Percentiles rank a stretch among this genome's conserved stretches.
These are phyloP conservation scores for Aspergillus heteromorphus DNA, from an alignment of 495 filamentous ascomycete genomes.

Conservation along the genomic window DNA sequence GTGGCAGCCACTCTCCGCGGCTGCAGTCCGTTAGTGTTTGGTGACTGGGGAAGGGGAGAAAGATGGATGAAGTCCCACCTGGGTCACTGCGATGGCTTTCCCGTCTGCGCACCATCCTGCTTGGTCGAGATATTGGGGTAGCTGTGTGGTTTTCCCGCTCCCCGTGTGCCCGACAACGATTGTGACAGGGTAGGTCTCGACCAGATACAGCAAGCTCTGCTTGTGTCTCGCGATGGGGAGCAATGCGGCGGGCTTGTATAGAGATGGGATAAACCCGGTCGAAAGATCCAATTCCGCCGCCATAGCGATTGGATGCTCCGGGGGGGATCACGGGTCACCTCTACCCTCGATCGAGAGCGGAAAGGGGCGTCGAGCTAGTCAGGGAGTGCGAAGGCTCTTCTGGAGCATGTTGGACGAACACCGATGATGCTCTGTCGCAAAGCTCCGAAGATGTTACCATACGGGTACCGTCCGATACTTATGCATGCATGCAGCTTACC, in stretches of 20 bases:
- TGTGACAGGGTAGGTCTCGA: slow-evolving; percentile 72
- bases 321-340: no score
- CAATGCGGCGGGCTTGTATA: slow-evolving; percentile 72
- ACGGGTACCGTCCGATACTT: neutral
- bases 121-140: slow-evolving; percentile 80
- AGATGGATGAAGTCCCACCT: no score
- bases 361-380: no score
- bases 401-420: neutral
- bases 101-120: slow-evolving; percentile 84
- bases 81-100: slow-evolving; percentile 83
- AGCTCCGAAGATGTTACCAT: no score
- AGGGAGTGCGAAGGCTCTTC: no score
- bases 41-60: neutral
- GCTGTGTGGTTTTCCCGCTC: slow-evolving; percentile 84
- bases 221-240: slow-evolving; percentile 75
- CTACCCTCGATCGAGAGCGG: no score
- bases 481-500: no score
- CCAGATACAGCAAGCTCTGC: slow-evolving; percentile 65
- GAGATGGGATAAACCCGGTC: slow-evolving; percentile 63
- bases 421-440: neutral
- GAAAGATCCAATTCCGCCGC: slow-evolving; percentile 51
- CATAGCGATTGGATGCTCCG: slow-evolving; percentile 21
- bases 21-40: slow-evolving; percentile 34
- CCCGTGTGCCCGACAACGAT: slow-evolving; percentile 89
- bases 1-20: slow-evolving; percentile 90